phyloP scores from a whole-genome alignment of 768 basidiomycete species.

The Trametes cinnabarina region DNA sequence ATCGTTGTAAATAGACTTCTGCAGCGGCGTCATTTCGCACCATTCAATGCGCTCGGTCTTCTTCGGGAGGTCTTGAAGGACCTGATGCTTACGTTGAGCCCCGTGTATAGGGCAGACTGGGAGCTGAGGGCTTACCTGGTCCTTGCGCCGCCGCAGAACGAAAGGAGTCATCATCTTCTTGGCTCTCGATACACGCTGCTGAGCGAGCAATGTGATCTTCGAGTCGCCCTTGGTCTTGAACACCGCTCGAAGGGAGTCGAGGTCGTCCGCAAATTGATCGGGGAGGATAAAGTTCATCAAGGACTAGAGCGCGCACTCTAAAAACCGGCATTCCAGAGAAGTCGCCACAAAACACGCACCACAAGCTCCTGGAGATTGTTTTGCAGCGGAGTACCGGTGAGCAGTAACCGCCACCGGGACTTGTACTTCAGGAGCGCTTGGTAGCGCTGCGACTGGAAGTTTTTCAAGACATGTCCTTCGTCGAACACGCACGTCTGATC shows the following conservation, averaged over 20 bases:
- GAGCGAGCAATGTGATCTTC: slow-evolving; percentile 82
- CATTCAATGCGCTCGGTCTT: slow-evolving; percentile 93
- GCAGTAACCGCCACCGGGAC: slow-evolving; percentile 84
- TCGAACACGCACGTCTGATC: slow-evolving; percentile 88
- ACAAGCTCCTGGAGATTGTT: slow-evolving; percentile 89
- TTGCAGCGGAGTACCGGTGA: slow-evolving; percentile 95
- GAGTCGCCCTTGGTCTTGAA: slow-evolving; percentile 97
- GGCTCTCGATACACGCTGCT: slow-evolving; percentile 90
- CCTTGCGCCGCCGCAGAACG: slow-evolving; percentile 93
- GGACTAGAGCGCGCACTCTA: slow-evolving; percentile 54
- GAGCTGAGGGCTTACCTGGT: slow-evolving; percentile 56
- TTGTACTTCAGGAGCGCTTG: slow-evolving; percentile 81
- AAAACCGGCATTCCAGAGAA: not conserved
- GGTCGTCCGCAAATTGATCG: slow-evolving; percentile 74
- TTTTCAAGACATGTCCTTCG: slow-evolving; percentile 96
- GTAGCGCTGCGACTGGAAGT: slow-evolving; percentile 96
- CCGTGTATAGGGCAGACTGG: not conserved
- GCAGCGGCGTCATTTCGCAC: slow-evolving; percentile 88
- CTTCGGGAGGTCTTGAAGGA: slow-evolving; percentile 87
- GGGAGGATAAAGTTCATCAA: slow-evolving; percentile 98
- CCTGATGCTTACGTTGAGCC: slow-evolving; percentile 41
- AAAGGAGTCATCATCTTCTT: slow-evolving; percentile 99
- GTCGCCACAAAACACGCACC: slow-evolving; percentile 46
- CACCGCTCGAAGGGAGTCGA: slow-evolving; percentile 83
- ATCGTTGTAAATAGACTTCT: slow-evolving; percentile 81